phyloP scores from a whole-genome alignment of 1,284 basidiomycete species.

The Filobasidium uniguttulatum region DNA sequence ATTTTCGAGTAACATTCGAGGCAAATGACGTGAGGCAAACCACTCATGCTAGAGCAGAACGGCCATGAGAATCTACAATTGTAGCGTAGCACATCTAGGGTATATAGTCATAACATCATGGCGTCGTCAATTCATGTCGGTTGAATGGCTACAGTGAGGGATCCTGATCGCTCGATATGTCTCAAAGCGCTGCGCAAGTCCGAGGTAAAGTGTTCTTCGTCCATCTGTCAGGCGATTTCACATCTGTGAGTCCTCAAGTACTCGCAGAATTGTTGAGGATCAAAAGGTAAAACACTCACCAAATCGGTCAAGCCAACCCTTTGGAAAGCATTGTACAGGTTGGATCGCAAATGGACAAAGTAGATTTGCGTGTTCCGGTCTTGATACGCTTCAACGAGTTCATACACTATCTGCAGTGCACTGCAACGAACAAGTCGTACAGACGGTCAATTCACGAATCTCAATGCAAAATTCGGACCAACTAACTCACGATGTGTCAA shows the following conservation, averaged over 20 bases:
- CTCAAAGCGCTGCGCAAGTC: not conserved
- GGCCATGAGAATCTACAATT: too few relatives aligned
- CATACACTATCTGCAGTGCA: constrained; percentile 70
- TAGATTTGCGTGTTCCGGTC: constrained; percentile 57
- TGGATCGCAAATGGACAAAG: constrained; percentile 58
- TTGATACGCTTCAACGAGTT: constrained; percentile 61
- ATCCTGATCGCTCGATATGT: not conserved
- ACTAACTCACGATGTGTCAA: constrained; percentile 65
- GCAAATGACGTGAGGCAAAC: too few relatives aligned
- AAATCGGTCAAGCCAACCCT: constrained; percentile 21
- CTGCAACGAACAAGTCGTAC: constrained; percentile 36
- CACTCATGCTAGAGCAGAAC: too few relatives aligned
- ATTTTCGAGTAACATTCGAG: too few relatives aligned
- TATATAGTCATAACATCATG: too few relatives aligned
- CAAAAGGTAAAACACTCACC: not conserved
- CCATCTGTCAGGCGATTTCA: not conserved
- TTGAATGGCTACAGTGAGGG: too few relatives aligned
- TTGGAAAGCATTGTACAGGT: constrained; percentile 46
- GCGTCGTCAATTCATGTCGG: too few relatives aligned
- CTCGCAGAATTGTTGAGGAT: not conserved
- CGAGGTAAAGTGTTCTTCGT: not conserved
- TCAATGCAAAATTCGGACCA: too few relatives aligned
- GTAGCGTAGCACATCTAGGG: too few relatives aligned
- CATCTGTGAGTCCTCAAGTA: not conserved
- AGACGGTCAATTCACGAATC: too few relatives aligned